phyloP scores from a whole-genome alignment of 1,284 basidiomycete species.

The Leccinum pallidistipes region DNA sequence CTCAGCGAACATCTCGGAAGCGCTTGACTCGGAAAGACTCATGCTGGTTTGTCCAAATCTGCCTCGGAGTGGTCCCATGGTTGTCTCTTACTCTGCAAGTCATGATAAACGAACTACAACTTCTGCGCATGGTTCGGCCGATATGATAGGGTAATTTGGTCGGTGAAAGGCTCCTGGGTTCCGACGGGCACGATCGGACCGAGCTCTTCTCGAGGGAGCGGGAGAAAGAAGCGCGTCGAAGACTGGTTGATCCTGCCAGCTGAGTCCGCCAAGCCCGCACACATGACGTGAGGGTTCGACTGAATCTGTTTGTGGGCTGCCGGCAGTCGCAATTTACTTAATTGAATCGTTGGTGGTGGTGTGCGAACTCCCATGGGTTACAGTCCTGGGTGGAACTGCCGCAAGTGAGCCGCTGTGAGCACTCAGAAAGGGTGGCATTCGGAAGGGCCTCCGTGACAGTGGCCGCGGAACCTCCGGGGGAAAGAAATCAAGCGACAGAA shows the following conservation, averaged over 20 bases:
- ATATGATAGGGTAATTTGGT: background rate
- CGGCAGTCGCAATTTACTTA: background rate
- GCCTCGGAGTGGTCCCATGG: background rate
- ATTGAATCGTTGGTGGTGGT: background rate
- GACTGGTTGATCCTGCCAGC: background rate
- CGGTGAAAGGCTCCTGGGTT: background rate
- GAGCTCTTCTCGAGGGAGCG: background rate
- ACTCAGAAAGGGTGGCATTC: background rate
- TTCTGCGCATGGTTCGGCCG: background rate
- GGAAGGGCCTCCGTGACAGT: background rate
- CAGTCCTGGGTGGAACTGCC: background rate
- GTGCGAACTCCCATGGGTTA: background rate
- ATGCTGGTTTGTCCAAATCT: slow-evolving; percentile 1
- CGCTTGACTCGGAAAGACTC: background rate
- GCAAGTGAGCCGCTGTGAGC: slow-evolving; percentile 2
- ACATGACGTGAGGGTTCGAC: background rate
- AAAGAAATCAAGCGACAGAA: background rate
- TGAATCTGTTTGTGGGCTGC: background rate
- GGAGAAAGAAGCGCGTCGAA: background rate
- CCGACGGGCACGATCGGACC: background rate
- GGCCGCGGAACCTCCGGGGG: background rate
- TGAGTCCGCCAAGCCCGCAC: background rate
- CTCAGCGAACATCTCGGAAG: background rate
- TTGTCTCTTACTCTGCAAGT: background rate
- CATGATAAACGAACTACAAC: background rate